Evolutionary conservation across 2,329 filamentous ascomycete genomes (phyloP).

Genomic region (Bretziella fagacearum): DNA sequence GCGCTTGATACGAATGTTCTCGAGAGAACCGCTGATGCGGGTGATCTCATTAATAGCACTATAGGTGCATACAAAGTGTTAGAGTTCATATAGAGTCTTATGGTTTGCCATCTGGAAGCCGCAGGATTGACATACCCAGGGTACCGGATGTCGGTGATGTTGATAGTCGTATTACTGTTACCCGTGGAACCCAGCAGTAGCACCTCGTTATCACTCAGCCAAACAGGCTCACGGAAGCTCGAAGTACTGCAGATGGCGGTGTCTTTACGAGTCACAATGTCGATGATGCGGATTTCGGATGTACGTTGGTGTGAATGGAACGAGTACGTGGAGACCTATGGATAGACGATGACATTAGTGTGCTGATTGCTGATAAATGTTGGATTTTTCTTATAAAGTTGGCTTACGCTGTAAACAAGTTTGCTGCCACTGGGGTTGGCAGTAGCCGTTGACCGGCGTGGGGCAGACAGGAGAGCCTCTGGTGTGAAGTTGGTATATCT

Average conservation of each 20-base stretch:
- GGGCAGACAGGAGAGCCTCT: constrained; percentile 58
- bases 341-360: too few relatives aligned
- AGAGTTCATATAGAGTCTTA: too few relatives aligned
- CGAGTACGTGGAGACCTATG: constrained; percentile 58
- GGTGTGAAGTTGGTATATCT: constrained; percentile 56
- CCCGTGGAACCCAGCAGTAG: constrained; percentile 35
- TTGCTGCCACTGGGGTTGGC: constrained; percentile 52
- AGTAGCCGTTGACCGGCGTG: constrained; percentile 50
- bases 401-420: constrained; percentile 45
- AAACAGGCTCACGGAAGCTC: constrained; percentile 53
- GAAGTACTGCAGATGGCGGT: constrained; percentile 47
- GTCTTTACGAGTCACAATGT: constrained; percentile 45
- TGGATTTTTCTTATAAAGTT: background rate
- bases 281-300: constrained; percentile 52
- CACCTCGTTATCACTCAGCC: constrained; percentile 53
- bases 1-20: constrained; percentile 41
- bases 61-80: background rate
- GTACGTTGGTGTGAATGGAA: constrained; percentile 58
- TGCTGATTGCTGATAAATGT: too few relatives aligned
- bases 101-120: too few relatives aligned
- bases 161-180: constrained; percentile 30
- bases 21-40: constrained; percentile 28
- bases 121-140: constrained; percentile 9
- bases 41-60: constrained; percentile 11
- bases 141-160: constrained; percentile 21